Evolutionary conservation across 441 rosid species (phyloP).

Genomic region (Pelargonium myrrhifolium): DNA sequence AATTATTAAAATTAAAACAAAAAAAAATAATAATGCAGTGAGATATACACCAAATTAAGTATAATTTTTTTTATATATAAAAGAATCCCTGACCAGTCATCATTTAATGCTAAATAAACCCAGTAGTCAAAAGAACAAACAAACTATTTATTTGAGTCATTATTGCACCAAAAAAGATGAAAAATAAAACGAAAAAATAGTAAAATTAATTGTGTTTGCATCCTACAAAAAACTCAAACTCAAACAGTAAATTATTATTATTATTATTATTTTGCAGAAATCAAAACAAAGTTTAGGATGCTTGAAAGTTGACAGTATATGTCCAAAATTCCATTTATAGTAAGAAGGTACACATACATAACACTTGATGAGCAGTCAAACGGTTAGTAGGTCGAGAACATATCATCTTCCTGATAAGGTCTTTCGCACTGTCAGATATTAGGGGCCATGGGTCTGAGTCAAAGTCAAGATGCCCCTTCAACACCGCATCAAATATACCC

Average conservation of each 20-base stretch:
- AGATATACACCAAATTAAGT: background rate
- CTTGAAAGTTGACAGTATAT: background rate
- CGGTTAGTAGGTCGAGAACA: conserved; percentile 73
- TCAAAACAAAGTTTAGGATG: background rate
- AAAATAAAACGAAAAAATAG: too few species aligned
- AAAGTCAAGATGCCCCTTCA: conserved; percentile 84
- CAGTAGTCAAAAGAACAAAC: background rate
- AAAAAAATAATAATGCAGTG: background rate
- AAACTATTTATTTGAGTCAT: background rate
- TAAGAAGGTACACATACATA: conserved; percentile 40
- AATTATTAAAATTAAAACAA: background rate
- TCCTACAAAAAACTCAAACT: too few species aligned
- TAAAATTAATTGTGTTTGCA: too few species aligned
- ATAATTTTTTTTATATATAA: too few species aligned
- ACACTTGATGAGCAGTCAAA: conserved; percentile 80
- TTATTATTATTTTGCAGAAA: background rate
- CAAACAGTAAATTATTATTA: too few species aligned
- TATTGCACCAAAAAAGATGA: background rate
- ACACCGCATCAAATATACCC: conserved; percentile 94
- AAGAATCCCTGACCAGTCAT: too few species aligned
- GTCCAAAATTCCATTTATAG: background rate
- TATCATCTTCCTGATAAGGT: conserved; percentile 83
- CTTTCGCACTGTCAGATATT: conserved; percentile 77
- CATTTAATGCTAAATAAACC: background rate
- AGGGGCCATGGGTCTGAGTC: conserved; percentile 90